Evolutionary conservation across 78 protist species (phyloP), one percentile per base, ranked within the genome.

Genomic region (Dictyostelium capitatum): DNA sequence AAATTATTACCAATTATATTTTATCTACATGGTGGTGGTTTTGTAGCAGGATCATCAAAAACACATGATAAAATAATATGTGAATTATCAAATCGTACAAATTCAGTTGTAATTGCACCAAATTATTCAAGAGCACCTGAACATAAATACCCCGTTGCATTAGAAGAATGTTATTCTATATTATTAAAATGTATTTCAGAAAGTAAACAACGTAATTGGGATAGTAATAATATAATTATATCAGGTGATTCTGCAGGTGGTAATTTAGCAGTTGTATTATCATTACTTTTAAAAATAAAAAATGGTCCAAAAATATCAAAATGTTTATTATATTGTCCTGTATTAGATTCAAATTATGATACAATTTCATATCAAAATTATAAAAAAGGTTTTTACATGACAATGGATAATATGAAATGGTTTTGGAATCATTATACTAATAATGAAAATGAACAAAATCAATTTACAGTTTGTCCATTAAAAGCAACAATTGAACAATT

Each of bases 161-260:
- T 75, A 48, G 50, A 75, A n/a, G 62, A 75, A 48, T 75, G 81
- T 25, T 50, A 75, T 14, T 19, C 57, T 0, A 70, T 79, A 0
- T n/a, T 67, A 20, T 20, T 12, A 1, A 20, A 15, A 67, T 7
- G n/a, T 7, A 4, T 14, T 4, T 8, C 10, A 12, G 15, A 51
- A 1, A 12, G n/a, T 14, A 8, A 51, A 14, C 37, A 65, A 65
- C 28, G 14, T 25, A 46, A 4, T 23, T 73, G 17, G 15, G 46
- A 73, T n/a, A 51, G 54, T n/a, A 48, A 25, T 41, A 48, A 48
- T 25, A 37, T 75, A n/a, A 9, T 11, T 14, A 12, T 75, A 12
- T 46, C 10, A 23, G 83, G 83, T 54, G 83, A 78, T 9, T 54
- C 70, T 19, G 7, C 69, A 17, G 83, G 83, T 54, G 83, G 83